phyloP scores from a whole-genome alignment of 2,329 filamentous ascomycete genomes.

The Fusarium aywerte region DNA sequence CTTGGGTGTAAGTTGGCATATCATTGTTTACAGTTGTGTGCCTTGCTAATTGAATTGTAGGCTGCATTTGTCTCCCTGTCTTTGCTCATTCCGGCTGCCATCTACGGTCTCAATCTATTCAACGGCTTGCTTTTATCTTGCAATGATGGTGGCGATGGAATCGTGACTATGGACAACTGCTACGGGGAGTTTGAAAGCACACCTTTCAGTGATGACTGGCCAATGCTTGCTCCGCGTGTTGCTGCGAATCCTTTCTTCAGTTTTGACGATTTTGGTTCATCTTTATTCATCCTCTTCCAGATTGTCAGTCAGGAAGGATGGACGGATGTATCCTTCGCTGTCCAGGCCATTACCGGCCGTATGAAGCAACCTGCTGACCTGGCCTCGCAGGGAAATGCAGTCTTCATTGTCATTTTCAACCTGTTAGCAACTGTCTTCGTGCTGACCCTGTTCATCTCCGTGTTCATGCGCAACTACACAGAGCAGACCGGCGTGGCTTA shows the following conservation, averaged over 20 bases:
- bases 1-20: constrained; percentile 70
- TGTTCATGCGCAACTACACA: constrained; percentile 99
- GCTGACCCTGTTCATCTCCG: constrained; percentile 95
- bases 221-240: constrained; percentile 82
- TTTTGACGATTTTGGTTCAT: constrained; percentile 94
- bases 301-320: constrained; percentile 99
- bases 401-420: constrained; percentile 98
- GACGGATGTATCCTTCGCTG: constrained; percentile 89
- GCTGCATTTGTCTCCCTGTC: constrained; percentile 94
- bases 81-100: constrained; percentile 93
- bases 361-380: constrained; percentile 78
- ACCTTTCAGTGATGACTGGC: constrained; percentile 80
- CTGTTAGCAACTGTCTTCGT: constrained; percentile 96
- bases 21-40: not conserved
- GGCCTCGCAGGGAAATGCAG: constrained; percentile 81
- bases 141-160: constrained; percentile 69
- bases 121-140: constrained; percentile 82
- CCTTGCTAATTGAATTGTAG: constrained; percentile 44
- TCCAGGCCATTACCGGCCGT: constrained; percentile 81
- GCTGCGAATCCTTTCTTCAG: constrained; percentile 85
- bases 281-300: constrained; percentile 96
- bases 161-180: constrained; percentile 75
- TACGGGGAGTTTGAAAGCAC: constrained; percentile 82
- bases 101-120: constrained; percentile 95
- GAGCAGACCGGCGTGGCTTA: constrained; percentile 98